Base-by-base conservation (phyloP, 495 filamentous ascomycete genomes). In the Tetracladium setigerum region DNA sequence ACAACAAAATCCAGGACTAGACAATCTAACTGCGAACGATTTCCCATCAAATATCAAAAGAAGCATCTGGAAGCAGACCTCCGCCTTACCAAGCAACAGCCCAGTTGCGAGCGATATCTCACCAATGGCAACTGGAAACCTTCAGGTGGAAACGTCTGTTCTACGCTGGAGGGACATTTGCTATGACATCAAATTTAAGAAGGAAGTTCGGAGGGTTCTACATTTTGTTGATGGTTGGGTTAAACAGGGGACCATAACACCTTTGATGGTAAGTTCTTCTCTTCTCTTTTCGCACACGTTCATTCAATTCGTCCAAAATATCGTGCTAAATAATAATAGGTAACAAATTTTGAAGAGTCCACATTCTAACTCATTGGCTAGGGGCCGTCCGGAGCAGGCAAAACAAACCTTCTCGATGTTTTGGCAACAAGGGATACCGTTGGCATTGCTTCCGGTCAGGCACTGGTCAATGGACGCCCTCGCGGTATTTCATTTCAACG, bases 171-270 rank as follows among this genome's bases (percentile, higher is more conserved):
- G 79, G 45, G 72, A 87, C 55, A 82, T 92, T 4, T 83, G 77
- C 63, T 94, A 89, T 56, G 85, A 90, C 46, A 83, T 94, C 67
- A 88, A 89, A 63, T 83, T 92, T 59, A 90, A 91, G 64, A 67
- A 68, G 9, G 77, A 85, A 52, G 63, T 69, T 15, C 72, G 87
- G 17, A 75, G 83, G 14, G 82, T 94, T 50, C 69, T 94, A 33
- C 78, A 92, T 50, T 67, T 87, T 47, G 82, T 92, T 4, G 85
- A 90, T 55, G 88, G 87, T 17, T 92, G 86, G 86, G 85, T 94
- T 37, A 88, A 89, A 58, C 87, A 88, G 18, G 88, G 88, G 44
- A 92, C 86, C 11, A 59, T 92, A 50, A 92, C 88, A 0, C 87
- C 89, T 13, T 67, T 91, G 10, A 90, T 89, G 85, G 81, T n/a